Evolutionary conservation across 176 grass and related monocot genomes (phyloP).

Genomic region (Carex kokanica): DNA sequence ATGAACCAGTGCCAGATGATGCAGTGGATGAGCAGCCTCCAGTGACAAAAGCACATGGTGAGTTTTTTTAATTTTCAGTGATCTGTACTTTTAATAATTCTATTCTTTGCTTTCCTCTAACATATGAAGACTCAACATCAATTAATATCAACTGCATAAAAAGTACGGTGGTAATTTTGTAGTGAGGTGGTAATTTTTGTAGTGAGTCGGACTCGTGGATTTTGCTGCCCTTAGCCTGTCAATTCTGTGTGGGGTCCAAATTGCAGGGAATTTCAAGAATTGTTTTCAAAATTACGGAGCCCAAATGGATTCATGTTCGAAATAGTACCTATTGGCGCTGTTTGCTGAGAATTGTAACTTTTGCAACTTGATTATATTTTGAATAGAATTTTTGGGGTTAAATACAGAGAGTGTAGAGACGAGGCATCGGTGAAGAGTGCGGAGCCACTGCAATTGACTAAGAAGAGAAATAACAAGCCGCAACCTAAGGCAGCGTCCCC

Average conservation of each 20-base stretch:
- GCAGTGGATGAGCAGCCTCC: conserved; percentile 7
- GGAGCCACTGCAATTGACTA: conserved; percentile 25
- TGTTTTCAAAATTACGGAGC: neutral
- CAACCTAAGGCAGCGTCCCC: conserved; percentile 13
- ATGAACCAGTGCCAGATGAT: neutral
- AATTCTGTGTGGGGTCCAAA: neutral
- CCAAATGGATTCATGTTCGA: neutral
- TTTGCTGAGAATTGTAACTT: conserved; percentile 32
- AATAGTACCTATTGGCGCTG: neutral
- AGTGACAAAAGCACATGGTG: conserved; percentile 18
- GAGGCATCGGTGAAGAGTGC: conserved; percentile 40
- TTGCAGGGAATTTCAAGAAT: neutral
- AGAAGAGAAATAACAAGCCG: conserved; percentile 31
- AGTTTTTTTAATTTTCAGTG: neutral
- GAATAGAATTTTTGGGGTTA: conserved; percentile 1
- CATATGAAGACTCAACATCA: neutral
- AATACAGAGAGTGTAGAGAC: conserved; percentile 35
- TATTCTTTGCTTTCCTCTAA: neutral
- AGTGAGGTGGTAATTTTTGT: too few relatives aligned
- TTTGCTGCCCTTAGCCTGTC: neutral
- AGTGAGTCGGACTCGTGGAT: neutral
- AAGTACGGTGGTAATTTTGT: neutral
- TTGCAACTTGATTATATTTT: neutral
- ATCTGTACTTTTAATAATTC: neutral
- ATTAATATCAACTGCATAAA: neutral